Conservation (phyloP, 1,139 yeast species). For the Debaryomyces coudertii region DNA sequence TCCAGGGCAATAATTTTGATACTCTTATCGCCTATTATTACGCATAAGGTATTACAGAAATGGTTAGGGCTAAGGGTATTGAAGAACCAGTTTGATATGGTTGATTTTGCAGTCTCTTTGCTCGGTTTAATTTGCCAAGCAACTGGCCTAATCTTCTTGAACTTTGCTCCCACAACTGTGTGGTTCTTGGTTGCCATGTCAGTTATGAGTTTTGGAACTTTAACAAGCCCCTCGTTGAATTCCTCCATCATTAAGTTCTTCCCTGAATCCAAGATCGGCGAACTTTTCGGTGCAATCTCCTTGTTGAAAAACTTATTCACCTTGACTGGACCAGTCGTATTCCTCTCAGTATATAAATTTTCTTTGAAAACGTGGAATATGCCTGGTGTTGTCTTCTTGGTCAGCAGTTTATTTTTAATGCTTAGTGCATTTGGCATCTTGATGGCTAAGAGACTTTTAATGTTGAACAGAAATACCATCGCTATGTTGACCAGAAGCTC, state of each 20-base stretch:
- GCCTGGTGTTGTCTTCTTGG: conserved; percentile 12
- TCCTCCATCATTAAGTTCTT: conserved; percentile 42
- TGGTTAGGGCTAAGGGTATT: conserved; percentile 36
- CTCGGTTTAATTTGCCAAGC: conserved; percentile 41
- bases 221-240: conserved; percentile 36
- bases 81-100: conserved; percentile 50
- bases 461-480: conserved; percentile 5
- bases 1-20: conserved; percentile 40
- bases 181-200: conserved; percentile 26
- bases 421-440: neutral
- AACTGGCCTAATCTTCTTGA: conserved; percentile 40
- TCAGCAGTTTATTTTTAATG: conserved; percentile 1
- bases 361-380: conserved; percentile 7
- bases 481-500: conserved; percentile 3
- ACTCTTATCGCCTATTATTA: conserved; percentile 38
- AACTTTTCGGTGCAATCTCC: conserved; percentile 43
- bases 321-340: conserved; percentile 24
- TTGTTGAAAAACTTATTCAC: conserved; percentile 30
- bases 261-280: conserved; percentile 44
- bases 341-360: conserved; percentile 27
- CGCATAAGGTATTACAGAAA: conserved; percentile 30
- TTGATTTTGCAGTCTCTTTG: conserved; percentile 49
- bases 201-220: conserved; percentile 52
- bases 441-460: conserved; percentile 8
- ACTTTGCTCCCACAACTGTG: conserved; percentile 21